phyloP scores from a whole-genome alignment of 306 rosid species.

The Citrullus mucosospermus region DNA sequence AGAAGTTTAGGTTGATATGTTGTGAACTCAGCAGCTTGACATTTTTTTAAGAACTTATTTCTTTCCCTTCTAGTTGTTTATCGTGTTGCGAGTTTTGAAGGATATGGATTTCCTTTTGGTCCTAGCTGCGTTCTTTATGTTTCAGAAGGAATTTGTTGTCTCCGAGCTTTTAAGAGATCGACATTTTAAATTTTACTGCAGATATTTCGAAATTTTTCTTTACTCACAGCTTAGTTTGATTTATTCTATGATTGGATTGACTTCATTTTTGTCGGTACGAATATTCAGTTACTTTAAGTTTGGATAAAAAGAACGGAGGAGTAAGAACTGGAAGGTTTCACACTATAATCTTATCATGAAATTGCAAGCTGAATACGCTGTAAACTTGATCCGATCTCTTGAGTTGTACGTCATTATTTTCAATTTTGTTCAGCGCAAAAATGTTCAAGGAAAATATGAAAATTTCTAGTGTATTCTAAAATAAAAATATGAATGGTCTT shows the following conservation, averaged over 20 bases:
- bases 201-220: neutral
- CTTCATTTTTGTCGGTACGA: neutral
- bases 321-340: neutral
- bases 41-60: neutral
- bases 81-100: neutral
- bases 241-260: neutral
- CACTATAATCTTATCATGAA: neutral
- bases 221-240: neutral
- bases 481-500: neutral
- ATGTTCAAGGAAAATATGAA: neutral
- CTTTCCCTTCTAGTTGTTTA: neutral
- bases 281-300: neutral
- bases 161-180: neutral
- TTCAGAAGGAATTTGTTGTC: neutral
- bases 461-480: neutral
- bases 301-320: neutral
- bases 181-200: neutral
- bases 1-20: neutral
- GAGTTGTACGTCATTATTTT: neutral
- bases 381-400: neutral
- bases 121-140: neutral
- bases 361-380: neutral
- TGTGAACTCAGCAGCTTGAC: neutral
- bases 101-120: neutral
- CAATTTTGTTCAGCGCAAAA: neutral